Evolutionary conservation across 345 rosid species (phyloP).

Genomic region (Pseudoturritis turrita): DNA sequence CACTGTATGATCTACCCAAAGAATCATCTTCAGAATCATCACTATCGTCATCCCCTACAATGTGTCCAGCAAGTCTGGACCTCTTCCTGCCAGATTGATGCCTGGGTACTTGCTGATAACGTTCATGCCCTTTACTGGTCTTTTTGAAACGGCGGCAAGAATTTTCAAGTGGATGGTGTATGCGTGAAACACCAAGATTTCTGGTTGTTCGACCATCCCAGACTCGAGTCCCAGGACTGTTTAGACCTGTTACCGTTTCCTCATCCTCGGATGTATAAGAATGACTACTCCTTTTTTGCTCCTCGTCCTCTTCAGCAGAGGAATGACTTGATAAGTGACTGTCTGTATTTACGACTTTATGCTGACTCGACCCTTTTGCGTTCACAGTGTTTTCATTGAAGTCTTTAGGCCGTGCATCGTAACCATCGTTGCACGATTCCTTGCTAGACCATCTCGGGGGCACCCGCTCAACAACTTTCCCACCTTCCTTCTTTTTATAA

Average conservation of each 20-base stretch:
- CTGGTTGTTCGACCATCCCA: conserved; percentile 94
- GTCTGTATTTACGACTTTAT: conserved; percentile 31
- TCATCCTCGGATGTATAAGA: conserved; percentile 81
- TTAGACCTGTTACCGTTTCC: conserved; percentile 79
- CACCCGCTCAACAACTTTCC: conserved; percentile 24
- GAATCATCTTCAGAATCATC: conserved; percentile 71
- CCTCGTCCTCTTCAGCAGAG: conserved; percentile 50
- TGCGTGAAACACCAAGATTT: conserved; percentile 58
- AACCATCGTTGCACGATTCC: conserved; percentile 31
- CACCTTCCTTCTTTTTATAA: conserved; percentile 51
- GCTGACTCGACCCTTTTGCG: conserved; percentile 27
- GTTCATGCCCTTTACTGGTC: conserved; percentile 50
- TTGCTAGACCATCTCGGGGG: conserved; percentile 31
- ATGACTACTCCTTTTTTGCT: conserved; percentile 51
- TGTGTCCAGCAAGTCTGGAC: conserved; percentile 66
- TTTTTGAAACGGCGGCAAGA: conserved; percentile 40
- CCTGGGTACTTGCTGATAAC: conserved; percentile 41
- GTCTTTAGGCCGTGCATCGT: conserved; percentile 26
- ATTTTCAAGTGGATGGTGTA: conserved; percentile 98
- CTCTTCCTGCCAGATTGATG: conserved; percentile 67
- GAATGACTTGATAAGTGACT: conserved; percentile 38
- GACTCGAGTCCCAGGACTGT: conserved; percentile 87
- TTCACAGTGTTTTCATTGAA: conserved; percentile 18
- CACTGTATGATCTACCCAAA: conserved; percentile 57
- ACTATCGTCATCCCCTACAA: conserved; percentile 55